Evolutionary conservation across 75 land plant species (phyloP).

Genomic region (Picea sitchensis): DNA sequence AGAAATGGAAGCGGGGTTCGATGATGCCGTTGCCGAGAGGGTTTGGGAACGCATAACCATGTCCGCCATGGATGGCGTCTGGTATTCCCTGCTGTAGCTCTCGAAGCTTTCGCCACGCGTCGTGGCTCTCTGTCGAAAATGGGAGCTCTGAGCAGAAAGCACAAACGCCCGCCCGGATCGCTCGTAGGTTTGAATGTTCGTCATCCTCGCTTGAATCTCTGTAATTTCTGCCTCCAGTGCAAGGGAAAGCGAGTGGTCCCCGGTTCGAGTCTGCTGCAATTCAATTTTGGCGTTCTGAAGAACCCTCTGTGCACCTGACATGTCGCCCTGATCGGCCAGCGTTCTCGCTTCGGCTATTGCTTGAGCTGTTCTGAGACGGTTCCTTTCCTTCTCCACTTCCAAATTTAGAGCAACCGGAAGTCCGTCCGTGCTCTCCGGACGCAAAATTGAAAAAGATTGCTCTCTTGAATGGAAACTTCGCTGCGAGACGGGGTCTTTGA

Average conservation of each 20-base stretch:
- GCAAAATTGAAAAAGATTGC: conserved; percentile 33
- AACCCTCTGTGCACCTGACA: conserved; percentile 39
- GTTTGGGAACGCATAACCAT: conserved; percentile 32
- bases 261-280: conserved; percentile 20
- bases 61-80: conserved; percentile 29
- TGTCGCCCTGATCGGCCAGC: conserved; percentile 46
- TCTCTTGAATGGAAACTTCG: conserved; percentile 21
- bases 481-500: conserved; percentile 49
- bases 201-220: conserved; percentile 42
- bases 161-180: conserved; percentile 36
- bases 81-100: conserved; percentile 18
- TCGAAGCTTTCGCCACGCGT: conserved; percentile 23
- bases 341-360: conserved; percentile 67
- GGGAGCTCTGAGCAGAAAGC: conserved; percentile 40
- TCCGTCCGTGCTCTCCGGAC: conserved; percentile 19
- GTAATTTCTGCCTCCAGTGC: conserved; percentile 55
- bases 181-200: conserved; percentile 34
- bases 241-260: conserved; percentile 30
- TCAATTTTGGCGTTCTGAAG: conserved; percentile 51
- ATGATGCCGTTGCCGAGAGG: conserved; percentile 43
- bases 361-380: conserved; percentile 41
- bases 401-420: conserved; percentile 17
- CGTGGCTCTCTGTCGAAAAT: conserved; percentile 27
- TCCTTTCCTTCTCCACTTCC: conserved; percentile 48
- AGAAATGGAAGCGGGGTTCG: neutral